Evolutionary conservation across 192 early-diverging fungal genomes (phyloP).

Genomic region (Cladochytrium replicatum): DNA sequence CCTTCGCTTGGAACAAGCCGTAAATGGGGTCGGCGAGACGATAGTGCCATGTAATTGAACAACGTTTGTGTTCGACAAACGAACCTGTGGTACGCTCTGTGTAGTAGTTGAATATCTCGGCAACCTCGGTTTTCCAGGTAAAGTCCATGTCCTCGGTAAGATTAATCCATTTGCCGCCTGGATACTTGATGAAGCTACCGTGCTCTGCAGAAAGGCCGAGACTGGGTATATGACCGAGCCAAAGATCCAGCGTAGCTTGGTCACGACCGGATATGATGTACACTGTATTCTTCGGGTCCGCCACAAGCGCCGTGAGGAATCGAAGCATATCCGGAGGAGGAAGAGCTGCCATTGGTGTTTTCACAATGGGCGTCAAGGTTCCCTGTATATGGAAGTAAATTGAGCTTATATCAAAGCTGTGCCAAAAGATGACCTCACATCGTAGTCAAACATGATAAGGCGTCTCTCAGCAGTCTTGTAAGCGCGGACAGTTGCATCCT

Average conservation of each 20-base stretch:
- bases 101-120: conserved; percentile 89
- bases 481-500: conserved; percentile 13
- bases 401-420: no score
- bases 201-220: conserved; percentile 94
- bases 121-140: conserved; percentile 89
- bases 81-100: conserved; percentile 89
- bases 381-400: no score
- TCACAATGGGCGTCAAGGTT: conserved; percentile 84
- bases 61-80: conserved; percentile 86
- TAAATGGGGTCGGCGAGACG: conserved; percentile 90
- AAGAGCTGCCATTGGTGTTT: conserved; percentile 67
- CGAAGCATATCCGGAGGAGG: conserved; percentile 76
- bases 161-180: conserved; percentile 56
- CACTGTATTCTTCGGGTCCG: conserved; percentile 73
- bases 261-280: conserved; percentile 93
- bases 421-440: no score
- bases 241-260: conserved; percentile 68
- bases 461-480: conserved; percentile 59
- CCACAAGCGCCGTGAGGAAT: conserved; percentile 53
- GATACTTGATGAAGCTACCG: conserved; percentile 85
- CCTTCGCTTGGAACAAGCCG: conserved; percentile 91
- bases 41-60: conserved; percentile 97
- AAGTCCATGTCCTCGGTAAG: conserved; percentile 57
- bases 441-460: conserved; percentile 91
- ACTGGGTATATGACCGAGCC: conserved; percentile 65